Percentiles rank a stretch among this genome's conserved stretches.
These are phyloP conservation scores for Talaromyces sp. DNA, from an alignment of 2,329 filamentous ascomycete species.

Conservation along the genomic window DNA sequence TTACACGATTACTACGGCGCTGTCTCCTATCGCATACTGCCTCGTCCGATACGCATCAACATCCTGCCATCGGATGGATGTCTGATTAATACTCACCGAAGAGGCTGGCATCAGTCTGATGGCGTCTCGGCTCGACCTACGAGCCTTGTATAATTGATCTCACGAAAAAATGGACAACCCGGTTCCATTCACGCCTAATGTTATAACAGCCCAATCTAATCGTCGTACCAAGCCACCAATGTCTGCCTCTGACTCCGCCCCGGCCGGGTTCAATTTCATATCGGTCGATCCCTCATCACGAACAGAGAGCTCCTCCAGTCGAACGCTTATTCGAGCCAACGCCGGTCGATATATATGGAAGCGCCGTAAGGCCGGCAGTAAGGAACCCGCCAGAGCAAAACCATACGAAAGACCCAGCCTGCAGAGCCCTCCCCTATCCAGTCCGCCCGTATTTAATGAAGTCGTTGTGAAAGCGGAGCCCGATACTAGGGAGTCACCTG, in stretches of 20 bases:
- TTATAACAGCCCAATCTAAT: background rate
- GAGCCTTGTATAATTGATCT: background rate
- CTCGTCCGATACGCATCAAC: background rate
- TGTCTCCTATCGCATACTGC: background rate
- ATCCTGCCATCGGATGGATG: conserved; percentile 1
- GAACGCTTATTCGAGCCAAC: conserved; percentile 26
- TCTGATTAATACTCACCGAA: background rate
- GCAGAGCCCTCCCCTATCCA: conserved; percentile 4
- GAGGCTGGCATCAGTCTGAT: conserved; percentile 13
- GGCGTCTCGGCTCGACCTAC: conserved; percentile 1
- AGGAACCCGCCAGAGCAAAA: conserved; percentile 11
- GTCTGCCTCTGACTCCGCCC: background rate
- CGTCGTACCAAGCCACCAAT: background rate
- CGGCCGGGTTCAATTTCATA: conserved; percentile 18
- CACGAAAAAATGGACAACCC: conserved; percentile 15
- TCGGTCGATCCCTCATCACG: conserved; percentile 18
- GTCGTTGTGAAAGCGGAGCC: background rate
- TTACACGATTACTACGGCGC: background rate
- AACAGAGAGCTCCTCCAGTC: conserved; percentile 18
- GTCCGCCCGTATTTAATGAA: background rate
- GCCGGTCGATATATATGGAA: conserved; percentile 28
- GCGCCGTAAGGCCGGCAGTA: conserved; percentile 18
- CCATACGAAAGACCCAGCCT: conserved; percentile 9
- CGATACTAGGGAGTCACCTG: background rate
- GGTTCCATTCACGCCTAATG: conserved; percentile 6